These are phyloP conservation scores for Rubus parviflorus DNA, from an alignment of 306 rosid genomes.

Conservation along the genomic window DNA sequence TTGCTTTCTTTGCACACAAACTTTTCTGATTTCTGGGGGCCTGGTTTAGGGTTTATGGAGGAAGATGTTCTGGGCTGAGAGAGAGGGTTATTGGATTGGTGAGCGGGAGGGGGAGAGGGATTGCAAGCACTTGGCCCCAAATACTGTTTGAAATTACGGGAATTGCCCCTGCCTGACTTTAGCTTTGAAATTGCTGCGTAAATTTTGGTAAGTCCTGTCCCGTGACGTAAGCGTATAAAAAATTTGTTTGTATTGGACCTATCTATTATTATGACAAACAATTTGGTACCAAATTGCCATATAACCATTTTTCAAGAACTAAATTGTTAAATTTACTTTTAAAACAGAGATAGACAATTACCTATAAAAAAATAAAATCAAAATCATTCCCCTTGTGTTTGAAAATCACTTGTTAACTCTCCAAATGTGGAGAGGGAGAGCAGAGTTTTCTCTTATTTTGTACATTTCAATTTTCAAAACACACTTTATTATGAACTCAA, in stretches of 20 bases:
- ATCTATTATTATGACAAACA: not conserved
- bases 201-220: not conserved
- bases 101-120: constrained; percentile 44
- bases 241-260: constrained; percentile 21
- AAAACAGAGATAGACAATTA: too few relatives aligned
- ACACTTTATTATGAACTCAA: not conserved
- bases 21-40: constrained; percentile 5
- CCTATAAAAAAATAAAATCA: too few relatives aligned
- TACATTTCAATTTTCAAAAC: not conserved
- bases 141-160: constrained; percentile 4
- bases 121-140: not conserved
- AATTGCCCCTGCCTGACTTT: not conserved
- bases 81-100: not conserved
- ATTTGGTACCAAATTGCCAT: too few relatives aligned
- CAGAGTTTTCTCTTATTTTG: too few relatives aligned
- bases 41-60: constrained; percentile 30
- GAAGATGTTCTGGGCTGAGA: not conserved
- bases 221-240: constrained; percentile 25
- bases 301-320: too few relatives aligned
- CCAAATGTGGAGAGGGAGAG: too few relatives aligned
- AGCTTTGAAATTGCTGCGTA: not conserved
- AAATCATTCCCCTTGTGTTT: too few relatives aligned
- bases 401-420: too few relatives aligned
- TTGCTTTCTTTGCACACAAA: not conserved
- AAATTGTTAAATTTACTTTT: too few relatives aligned